These are phyloP conservation scores for Fonsecaea pugnacius DNA, from an alignment of 2,329 filamentous ascomycete genomes.

Conservation along the genomic window DNA sequence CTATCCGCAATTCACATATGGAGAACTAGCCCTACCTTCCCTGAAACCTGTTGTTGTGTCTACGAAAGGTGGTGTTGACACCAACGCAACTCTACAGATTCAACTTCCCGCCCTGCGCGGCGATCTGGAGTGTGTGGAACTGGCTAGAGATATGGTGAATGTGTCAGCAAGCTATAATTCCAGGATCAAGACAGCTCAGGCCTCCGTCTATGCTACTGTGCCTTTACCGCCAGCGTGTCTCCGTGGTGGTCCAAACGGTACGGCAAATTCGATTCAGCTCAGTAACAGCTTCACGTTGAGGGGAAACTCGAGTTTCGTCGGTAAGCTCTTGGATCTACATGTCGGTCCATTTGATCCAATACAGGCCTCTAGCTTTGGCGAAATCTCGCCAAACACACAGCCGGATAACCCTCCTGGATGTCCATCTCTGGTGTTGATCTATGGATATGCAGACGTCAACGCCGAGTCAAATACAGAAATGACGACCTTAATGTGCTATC, in stretches of 20 bases:
- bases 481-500: constrained; percentile 30
- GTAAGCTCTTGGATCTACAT: constrained; percentile 32
- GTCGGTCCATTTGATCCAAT: constrained; percentile 22
- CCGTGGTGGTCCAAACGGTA: constrained; percentile 28
- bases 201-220: neutral
- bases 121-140: constrained; percentile 20
- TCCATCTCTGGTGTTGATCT: constrained; percentile 34
- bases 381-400: constrained; percentile 14
- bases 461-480: neutral
- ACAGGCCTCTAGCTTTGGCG: constrained; percentile 13
- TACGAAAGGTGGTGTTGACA: neutral
- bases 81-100: neutral
- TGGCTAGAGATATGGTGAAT: neutral
- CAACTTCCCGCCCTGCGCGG: neutral
- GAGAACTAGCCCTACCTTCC: constrained; percentile 31
- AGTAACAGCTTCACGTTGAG: constrained; percentile 7
- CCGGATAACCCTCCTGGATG: constrained; percentile 33
- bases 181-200: constrained; percentile 5
- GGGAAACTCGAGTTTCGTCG: constrained; percentile 21
- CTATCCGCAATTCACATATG: constrained; percentile 30
- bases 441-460: constrained; percentile 27
- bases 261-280: constrained; percentile 16
- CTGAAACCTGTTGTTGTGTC: neutral
- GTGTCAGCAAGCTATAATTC: neutral
- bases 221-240: constrained; percentile 25